Evolutionary conservation across 176 grass and related monocot genomes (phyloP), one percentile per base, ranked within the genome.

Genomic region (Melocanna baccifera): DNA sequence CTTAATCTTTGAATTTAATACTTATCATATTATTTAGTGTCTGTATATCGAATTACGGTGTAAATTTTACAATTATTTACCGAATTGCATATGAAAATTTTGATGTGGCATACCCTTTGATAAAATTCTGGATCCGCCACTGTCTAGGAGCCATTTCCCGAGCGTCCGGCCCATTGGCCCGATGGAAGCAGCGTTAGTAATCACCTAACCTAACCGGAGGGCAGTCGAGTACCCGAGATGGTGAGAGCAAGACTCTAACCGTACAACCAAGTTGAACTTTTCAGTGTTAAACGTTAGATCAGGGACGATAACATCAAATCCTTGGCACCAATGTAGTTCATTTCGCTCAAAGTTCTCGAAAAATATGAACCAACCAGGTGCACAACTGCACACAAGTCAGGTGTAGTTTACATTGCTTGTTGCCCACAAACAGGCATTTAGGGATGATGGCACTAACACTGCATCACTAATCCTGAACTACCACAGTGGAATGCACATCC

Each of bases 381-480:
- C 57, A 78, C 43, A 86, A 26, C 36, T 23, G 71, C 72, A 23
- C 40, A 3, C 43, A 28, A 77, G 26, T 23, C 13, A 29, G 55
- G 64, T 43, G 16, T 48, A 20, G 26, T 56, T 72, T 37, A 46
- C 4, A 62, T 55, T 55, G 56, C 30, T 69, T 9, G 3, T n/a
- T 3, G 23, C n/a, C 23, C 75, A 3, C 20, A 78, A 61, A 51
- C 32, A 51, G 28, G 43, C 9, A 40, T 36, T n/a, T 45, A 4
- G 57, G 46, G 20, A 66, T 39, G 74, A 32, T 32, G 30, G 8
- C 58, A 57, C 1, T 26, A 70, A 18, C 64, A 43, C 23, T 6
- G 55, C 83, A 77, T 65, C 78, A 64, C 63, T 28, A 20, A 29
- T 90, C 36, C 55, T 53, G 22, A 62, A 85, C 42, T 18, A 72